Base-by-base conservation (phyloP, 2,329 filamentous ascomycete species). In the Xylariaceae sp. region DNA sequence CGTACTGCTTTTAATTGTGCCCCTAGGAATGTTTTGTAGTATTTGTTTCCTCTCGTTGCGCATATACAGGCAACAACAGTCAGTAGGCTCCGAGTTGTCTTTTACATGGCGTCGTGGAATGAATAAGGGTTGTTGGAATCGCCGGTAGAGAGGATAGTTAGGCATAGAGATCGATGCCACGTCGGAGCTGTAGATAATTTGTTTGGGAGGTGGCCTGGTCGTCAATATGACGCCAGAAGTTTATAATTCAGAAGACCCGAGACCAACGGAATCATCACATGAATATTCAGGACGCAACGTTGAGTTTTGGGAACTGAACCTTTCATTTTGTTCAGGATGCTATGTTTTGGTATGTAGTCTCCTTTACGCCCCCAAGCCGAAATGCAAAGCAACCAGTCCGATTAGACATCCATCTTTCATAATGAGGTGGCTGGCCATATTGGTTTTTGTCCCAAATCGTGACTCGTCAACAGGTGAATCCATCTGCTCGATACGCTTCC, bases 341-440 rank as follows among this genome's bases (percentile, higher is more conserved):
- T 74, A 78, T 77, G 19, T 67, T 78, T 75, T 78, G 71, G 76
- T 79, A 78, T 79, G 73, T 78, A 62, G 65, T 78, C 74, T 76
- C 78, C 76, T 76, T 76, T 79, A 78, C 78, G 79, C 78, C 78
- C 78, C 77, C 72, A 76, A 79, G 76, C 78, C 78, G 72, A 79
- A 80, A 81, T 80, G 77, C 78, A 80, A 77, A 79, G 75, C 74
- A 75, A 75, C 76, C 75, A 75, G 74, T 75, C 75, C 73, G 73
- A 75, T 74, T 71, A 69, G 65, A 64, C 62, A 65, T 43, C 29
- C 40, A 47, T 58, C 52, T 45, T 49, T 24, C 17, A 21, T 56
- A 39, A 58, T 64, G 60, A 65, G 62, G 61, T 63, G 59, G 61
- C 58, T 64, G 63, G 65, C 49, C 58, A 52, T 53, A 57, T 63